These are phyloP conservation scores for Graphium sp. DNA, from an alignment of 2,329 filamentous ascomycete genomes.

Conservation along the genomic window DNA sequence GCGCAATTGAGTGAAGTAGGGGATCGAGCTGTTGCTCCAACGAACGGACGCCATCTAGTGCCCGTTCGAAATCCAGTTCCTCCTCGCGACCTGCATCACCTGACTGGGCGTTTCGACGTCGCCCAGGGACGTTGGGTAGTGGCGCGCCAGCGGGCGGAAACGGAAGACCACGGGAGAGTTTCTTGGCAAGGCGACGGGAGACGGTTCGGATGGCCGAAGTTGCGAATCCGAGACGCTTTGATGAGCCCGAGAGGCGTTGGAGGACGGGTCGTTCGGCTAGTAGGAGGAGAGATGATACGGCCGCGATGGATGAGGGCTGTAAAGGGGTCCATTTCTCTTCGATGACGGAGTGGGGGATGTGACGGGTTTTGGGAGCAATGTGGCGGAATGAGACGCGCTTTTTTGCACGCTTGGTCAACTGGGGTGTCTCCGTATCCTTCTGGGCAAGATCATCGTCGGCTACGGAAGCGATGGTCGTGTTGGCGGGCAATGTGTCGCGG, in stretches of 20 bases:
- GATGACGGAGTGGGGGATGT: constrained; percentile 46
- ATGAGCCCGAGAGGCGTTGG: constrained; percentile 30
- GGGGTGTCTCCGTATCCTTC: too few species aligned
- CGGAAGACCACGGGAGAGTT: constrained; percentile 42
- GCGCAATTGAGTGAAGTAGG: constrained; percentile 41
- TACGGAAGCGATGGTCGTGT: too few species aligned
- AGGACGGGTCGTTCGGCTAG: constrained; percentile 46
- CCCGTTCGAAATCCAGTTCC: constrained; percentile 50
- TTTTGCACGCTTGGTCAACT: constrained; percentile 2
- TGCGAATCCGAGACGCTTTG: constrained; percentile 32
- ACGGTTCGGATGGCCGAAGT: constrained; percentile 37
- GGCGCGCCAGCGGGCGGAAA: constrained; percentile 38
- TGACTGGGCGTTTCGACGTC: too few species aligned
- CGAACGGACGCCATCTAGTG: constrained; percentile 38
- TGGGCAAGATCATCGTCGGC: too few species aligned
- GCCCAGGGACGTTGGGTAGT: constrained; percentile 6
- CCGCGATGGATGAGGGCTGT: constrained; percentile 32
- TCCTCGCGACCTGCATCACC: constrained; percentile 28
- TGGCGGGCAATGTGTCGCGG: too few species aligned
- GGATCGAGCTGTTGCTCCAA: constrained; percentile 45
- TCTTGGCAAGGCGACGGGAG: constrained; percentile 35
- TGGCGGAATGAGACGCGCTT: constrained; percentile 22
- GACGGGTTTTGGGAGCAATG: constrained; percentile 29
- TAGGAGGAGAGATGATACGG: constrained; percentile 36
- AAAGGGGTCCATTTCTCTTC: constrained; percentile 51